Percentiles rank a stretch among this genome's conserved stretches.
Conservation (phyloP, 208 protist species). For the Borovskyia barvae region DNA sequence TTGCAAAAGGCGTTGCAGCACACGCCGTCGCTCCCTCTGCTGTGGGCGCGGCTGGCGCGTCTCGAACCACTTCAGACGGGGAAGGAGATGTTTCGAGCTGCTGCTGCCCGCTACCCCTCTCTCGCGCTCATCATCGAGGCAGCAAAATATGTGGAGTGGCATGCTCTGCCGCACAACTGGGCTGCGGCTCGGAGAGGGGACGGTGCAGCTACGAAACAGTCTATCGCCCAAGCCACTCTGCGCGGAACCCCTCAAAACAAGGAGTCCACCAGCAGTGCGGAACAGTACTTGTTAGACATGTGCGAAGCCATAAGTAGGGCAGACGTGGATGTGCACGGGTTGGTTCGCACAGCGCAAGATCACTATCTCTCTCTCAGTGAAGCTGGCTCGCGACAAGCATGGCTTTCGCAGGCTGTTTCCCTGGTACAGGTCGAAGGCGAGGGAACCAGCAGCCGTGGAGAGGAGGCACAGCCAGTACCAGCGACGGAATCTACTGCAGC, state of each 20-base stretch:
- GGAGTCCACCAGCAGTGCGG: not conserved
- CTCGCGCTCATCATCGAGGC: conserved; percentile 73
- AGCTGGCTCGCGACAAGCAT: conserved; percentile 23
- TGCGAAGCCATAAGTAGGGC: not conserved
- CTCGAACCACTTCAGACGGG: conserved; percentile 56
- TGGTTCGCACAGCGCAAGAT: conserved; percentile 29
- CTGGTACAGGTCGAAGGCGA: conserved; percentile 1
- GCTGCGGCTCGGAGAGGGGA: conserved; percentile 6
- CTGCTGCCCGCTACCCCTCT: conserved; percentile 53
- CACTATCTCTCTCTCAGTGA: conserved; percentile 36
- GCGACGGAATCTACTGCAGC: not conserved
- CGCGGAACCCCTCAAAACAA: too few relatives aligned
- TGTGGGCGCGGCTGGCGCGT: conserved; percentile 72
- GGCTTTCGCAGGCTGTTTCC: conserved; percentile 30
- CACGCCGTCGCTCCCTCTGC: conserved; percentile 51
- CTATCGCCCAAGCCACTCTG: too few relatives aligned
- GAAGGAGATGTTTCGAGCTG: conserved; percentile 66
- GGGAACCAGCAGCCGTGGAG: not conserved
- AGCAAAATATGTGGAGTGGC: conserved; percentile 77
- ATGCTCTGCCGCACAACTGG: conserved; percentile 33
- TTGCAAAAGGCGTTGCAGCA: conserved; percentile 64
- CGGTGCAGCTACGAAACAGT: conserved; percentile 3
- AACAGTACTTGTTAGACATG: not conserved
- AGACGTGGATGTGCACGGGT: conserved; percentile 18
- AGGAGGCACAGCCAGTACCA: not conserved